Evolutionary conservation across 805 yeast genomes (phyloP).

Genomic region (Metschnikowia bowlesiae): DNA sequence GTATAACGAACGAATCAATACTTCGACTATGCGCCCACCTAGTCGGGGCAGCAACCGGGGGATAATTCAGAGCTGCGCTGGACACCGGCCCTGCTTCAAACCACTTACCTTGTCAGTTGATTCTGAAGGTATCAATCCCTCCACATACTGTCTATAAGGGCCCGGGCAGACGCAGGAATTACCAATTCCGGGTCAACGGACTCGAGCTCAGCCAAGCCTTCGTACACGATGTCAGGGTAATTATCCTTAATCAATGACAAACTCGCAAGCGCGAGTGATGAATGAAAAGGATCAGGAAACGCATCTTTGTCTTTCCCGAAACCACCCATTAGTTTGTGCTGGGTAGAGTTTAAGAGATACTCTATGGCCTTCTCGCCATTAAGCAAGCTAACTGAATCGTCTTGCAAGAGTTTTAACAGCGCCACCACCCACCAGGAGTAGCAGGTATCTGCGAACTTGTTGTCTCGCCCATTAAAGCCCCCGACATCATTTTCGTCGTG

Average conservation of each 20-base stretch:
- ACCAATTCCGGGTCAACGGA: slow-evolving; percentile 15
- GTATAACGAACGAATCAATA: no score
- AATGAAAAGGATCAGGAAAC: slow-evolving; percentile 68
- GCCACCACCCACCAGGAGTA: slow-evolving; percentile 81
- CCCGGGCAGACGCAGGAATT: slow-evolving; percentile 10
- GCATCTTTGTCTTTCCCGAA: slow-evolving; percentile 63
- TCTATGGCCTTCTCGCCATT: slow-evolving; percentile 30
- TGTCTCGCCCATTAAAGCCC: slow-evolving; percentile 83
- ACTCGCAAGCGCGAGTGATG: slow-evolving; percentile 57
- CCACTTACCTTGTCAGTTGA: no score
- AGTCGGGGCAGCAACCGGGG: no score
- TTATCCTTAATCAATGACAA: slow-evolving; percentile 30
- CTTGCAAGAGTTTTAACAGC: slow-evolving; percentile 44
- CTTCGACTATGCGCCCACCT: no score
- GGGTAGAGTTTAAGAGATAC: slow-evolving; percentile 54
- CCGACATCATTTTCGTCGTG: slow-evolving; percentile 56
- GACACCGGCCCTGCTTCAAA: no score
- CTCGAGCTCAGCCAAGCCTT: slow-evolving; percentile 6
- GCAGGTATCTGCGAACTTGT: slow-evolving; percentile 82
- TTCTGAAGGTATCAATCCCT: neutral
- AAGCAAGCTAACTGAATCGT: slow-evolving; percentile 24
- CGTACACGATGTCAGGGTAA: neutral
- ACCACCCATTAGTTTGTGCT: slow-evolving; percentile 67
- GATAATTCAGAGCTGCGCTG: no score
- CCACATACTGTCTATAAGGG: slow-evolving; percentile 15